Evolutionary conservation across 768 basidiomycete species (phyloP), one percentile per base, ranked within the genome.

Genomic region (Galerina sulciceps): DNA sequence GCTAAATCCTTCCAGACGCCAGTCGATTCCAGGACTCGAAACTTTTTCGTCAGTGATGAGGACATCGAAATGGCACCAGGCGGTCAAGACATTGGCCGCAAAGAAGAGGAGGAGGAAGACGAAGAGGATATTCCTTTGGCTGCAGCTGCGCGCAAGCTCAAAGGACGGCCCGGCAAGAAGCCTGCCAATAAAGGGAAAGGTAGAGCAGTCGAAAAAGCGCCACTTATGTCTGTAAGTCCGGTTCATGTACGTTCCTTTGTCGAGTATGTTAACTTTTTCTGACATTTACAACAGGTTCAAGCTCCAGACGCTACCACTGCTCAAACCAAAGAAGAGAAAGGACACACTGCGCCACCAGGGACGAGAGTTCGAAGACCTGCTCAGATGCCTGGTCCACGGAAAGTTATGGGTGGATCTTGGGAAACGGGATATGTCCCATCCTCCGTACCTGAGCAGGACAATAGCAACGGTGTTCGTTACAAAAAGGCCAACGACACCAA

Each of bases 371-470:
- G 38, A 36, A 58, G 65, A 61, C 42, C 58, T 36, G 34, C 35
- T 13, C 13, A 11, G 22, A 36, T 51, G 36, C 54, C 22, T 38
- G 22, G 13, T 26, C 41, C 37, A 10, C 26, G 37, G 20, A 61
- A 53, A 34, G 31, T 38, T 31, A 50, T 54, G 11, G 58, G 48
- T 23, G 62, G 53, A n/a, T 76, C 74, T n/a, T 71, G 67, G 68
- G 78, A 80, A 56, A 66, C 56, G 45, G 67, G 65, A 9, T 73
- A 79, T 53, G 70, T 88, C 11, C 86, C 86, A 6, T 87, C 87
- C 0, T 90, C 88, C 15, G 73, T 84, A 43, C 85, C 87, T 3
- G 80, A 82, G 38, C 82, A 87, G 66, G 83, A 85, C 58, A 54
- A 58, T 22, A 44, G 35, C 43, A 55, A 34, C 15, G 37, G 37